phyloP scores from a whole-genome alignment of 179 eudicot species.

The Carnegiea gigantea region DNA sequence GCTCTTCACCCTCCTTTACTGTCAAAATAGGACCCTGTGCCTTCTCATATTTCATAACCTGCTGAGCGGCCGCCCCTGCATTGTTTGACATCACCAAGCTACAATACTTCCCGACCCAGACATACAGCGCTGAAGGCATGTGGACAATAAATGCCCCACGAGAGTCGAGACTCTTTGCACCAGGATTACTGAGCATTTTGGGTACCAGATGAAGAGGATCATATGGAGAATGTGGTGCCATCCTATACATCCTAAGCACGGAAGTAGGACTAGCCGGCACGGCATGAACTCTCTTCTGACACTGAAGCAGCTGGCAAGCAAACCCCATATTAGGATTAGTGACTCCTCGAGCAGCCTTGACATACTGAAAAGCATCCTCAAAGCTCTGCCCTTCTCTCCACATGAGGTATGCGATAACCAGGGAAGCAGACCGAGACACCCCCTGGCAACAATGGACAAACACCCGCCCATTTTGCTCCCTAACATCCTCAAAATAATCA shows the following conservation, averaged over 20 bases:
- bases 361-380: constrained; percentile 82
- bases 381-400: constrained; percentile 80
- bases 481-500: constrained; percentile 93
- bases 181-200: constrained; percentile 56
- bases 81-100: constrained; percentile 55
- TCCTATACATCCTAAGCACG: constrained; percentile 74
- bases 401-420: constrained; percentile 95
- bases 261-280: constrained; percentile 77
- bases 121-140: constrained; percentile 72
- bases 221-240: constrained; percentile 95
- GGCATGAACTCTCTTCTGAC: constrained; percentile 81
- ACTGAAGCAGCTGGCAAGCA: constrained; percentile 83
- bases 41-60: constrained; percentile 69
- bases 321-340: constrained; percentile 97
- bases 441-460: constrained; percentile 92
- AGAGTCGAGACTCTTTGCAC: constrained; percentile 62
- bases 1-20: constrained; percentile 79
- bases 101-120: constrained; percentile 85
- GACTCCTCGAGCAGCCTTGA: constrained; percentile 82
- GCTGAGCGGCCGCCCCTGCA: constrained; percentile 69
- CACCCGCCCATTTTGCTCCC: constrained; percentile 77
- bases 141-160: constrained; percentile 87
- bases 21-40: constrained; percentile 58
- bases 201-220: constrained; percentile 97
- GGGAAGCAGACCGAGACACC: constrained; percentile 84